phyloP scores from a whole-genome alignment of 164 flowering plant genomes.

The Vitis vinifera region ASM3070453v1 NC_081817.1:5528001-5528500 shows the following conservation, averaged over 20 bases:
- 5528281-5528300: slow-evolving; percentile 44
- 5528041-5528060: neutral
- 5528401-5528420: slow-evolving; percentile 5
- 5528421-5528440: slow-evolving; percentile 29
- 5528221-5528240: slow-evolving; percentile 38
- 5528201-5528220: slow-evolving; percentile 29
- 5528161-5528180: too few species aligned
- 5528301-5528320: slow-evolving; percentile 30
- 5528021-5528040: slow-evolving; percentile 2
- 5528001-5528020: neutral
- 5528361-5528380: slow-evolving; percentile 14
- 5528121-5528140: neutral
- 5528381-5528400: slow-evolving; percentile 8
- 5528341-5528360: slow-evolving; percentile 13
- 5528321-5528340: slow-evolving; percentile 37
- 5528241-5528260: slow-evolving; percentile 36
- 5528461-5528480: slow-evolving; percentile 26
- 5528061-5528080: neutral
- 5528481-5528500: slow-evolving; percentile 16
- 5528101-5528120: slow-evolving; percentile 4
- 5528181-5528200: neutral
- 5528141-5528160: neutral
- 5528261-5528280: slow-evolving; percentile 43
- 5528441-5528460: slow-evolving; percentile 16
- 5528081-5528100: slow-evolving; percentile 4